A percentile compares a stretch with the other conserved stretches of the same genome.
phyloP scores from a whole-genome alignment of 306 rosid genomes.

The Glycine soja region DNA sequence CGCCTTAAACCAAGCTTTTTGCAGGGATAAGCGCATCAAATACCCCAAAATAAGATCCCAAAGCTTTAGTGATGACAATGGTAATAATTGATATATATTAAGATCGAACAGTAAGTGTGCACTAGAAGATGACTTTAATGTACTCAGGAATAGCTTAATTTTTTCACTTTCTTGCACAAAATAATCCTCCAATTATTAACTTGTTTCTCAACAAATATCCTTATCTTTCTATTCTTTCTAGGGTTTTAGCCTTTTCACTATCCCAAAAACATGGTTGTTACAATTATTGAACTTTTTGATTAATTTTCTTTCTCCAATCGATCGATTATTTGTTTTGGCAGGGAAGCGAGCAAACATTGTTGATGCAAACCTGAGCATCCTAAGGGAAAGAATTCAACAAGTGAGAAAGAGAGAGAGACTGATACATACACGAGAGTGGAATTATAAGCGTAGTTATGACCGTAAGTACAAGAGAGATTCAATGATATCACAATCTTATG shows the following conservation, averaged over 20 bases:
- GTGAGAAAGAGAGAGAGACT: constrained; percentile 51
- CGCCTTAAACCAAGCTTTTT: constrained; percentile 43
- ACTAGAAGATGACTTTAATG: neutral
- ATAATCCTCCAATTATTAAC: neutral
- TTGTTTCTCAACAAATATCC: neutral
- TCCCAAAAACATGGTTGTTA: neutral
- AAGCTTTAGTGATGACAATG: constrained; percentile 44
- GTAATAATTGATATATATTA: constrained; percentile 32
- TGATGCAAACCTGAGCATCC: constrained; percentile 59
- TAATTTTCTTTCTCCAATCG: neutral
- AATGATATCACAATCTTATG: constrained; percentile 39
- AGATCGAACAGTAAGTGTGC: neutral
- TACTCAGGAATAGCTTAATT: neutral
- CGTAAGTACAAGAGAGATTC: constrained; percentile 25
- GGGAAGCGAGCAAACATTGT: constrained; percentile 57
- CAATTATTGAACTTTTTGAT: neutral
- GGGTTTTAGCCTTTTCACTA: constrained; percentile 2
- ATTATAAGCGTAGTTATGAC: constrained; percentile 42
- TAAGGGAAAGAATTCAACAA: constrained; percentile 52
- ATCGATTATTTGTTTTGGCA: constrained; percentile 33
- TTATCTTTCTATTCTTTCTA: neutral
- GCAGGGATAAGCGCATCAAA: constrained; percentile 41
- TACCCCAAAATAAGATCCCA: constrained; percentile 54
- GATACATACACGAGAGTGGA: constrained; percentile 47
- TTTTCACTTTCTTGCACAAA: neutral